phyloP scores from a whole-genome alignment of 139 green algal species.

The Gonium pectorale region DNA sequence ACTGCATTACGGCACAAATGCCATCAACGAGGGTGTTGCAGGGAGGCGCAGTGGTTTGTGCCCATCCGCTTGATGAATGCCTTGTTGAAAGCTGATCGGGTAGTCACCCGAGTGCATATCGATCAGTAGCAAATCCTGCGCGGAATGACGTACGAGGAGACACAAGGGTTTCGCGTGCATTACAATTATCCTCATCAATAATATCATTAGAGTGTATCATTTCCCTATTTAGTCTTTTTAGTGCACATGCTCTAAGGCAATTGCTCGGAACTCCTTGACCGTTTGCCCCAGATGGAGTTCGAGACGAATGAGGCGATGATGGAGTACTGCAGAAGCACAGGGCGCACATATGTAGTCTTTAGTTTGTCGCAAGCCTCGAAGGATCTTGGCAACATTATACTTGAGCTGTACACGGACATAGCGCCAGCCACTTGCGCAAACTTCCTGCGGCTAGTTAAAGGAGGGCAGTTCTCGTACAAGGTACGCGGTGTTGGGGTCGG shows the following conservation, averaged over 20 bases:
- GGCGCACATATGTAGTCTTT: slow-evolving; percentile 5
- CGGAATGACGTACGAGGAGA: no score
- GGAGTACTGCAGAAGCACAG: slow-evolving; percentile 22
- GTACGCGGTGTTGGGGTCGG: no score
- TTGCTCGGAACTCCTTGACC: not conserved
- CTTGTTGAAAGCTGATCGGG: no score
- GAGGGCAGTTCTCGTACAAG: not conserved
- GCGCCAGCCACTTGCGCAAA: slow-evolving; percentile 29
- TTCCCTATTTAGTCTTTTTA: not conserved
- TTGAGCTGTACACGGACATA: slow-evolving; percentile 45
- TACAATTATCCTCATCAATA: not conserved
- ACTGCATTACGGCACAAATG: not conserved
- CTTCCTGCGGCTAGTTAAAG: not conserved
- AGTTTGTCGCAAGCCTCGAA: not conserved
- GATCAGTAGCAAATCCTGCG: no score
- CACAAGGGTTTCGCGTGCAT: not conserved
- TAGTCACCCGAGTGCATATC: no score
- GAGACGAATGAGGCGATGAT: slow-evolving; percentile 1
- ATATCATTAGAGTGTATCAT: not conserved
- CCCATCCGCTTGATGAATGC: no score
- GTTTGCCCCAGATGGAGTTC: slow-evolving; percentile 19
- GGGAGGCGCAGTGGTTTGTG: not conserved
- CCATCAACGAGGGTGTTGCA: not conserved
- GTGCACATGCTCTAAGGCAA: not conserved
- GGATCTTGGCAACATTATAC: not conserved